Evolutionary conservation across 768 basidiomycete genomes (phyloP).

Genomic region (Lactarius hengduanensis): DNA sequence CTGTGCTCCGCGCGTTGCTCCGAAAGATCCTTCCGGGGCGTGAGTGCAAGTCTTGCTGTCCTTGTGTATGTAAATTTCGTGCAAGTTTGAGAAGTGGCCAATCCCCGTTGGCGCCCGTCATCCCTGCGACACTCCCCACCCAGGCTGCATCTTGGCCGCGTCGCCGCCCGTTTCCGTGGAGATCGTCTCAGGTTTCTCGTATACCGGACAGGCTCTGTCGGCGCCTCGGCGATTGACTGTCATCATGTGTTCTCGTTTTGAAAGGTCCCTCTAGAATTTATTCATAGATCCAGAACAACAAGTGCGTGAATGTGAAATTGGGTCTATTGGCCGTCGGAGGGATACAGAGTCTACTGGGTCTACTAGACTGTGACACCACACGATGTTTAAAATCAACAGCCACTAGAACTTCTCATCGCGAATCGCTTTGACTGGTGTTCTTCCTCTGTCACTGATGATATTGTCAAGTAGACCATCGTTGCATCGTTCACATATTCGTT

Average conservation of each 20-base stretch:
- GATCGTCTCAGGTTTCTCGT: slow-evolving; percentile 20
- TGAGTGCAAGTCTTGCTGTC: background rate
- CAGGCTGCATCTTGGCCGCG: slow-evolving; percentile 7
- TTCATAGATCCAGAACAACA: background rate
- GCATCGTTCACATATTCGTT: background rate
- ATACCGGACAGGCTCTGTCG: slow-evolving; percentile 27
- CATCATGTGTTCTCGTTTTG: background rate
- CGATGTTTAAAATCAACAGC: background rate
- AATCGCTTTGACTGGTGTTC: background rate
- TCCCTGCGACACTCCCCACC: slow-evolving; percentile 1
- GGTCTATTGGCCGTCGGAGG: background rate
- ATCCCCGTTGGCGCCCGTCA: too few relatives aligned
- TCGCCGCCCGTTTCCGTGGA: slow-evolving; percentile 7
- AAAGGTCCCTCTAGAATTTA: background rate
- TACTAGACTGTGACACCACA: background rate
- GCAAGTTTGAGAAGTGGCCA: slow-evolving; percentile 1
- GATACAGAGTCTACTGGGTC: background rate
- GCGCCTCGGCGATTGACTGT: slow-evolving; percentile 5
- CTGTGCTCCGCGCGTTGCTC: slow-evolving; percentile 15
- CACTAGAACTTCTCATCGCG: slow-evolving; percentile 5
- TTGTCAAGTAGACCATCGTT: background rate
- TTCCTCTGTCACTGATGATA: slow-evolving; percentile 1
- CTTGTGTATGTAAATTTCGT: background rate
- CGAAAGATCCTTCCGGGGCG: background rate
- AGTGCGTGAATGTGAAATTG: background rate